A percentile compares a stretch with the other conserved stretches of the same genome.
phyloP scores from a whole-genome alignment of 805 yeast species.

The Starmerella ratchasimensis region DNA sequence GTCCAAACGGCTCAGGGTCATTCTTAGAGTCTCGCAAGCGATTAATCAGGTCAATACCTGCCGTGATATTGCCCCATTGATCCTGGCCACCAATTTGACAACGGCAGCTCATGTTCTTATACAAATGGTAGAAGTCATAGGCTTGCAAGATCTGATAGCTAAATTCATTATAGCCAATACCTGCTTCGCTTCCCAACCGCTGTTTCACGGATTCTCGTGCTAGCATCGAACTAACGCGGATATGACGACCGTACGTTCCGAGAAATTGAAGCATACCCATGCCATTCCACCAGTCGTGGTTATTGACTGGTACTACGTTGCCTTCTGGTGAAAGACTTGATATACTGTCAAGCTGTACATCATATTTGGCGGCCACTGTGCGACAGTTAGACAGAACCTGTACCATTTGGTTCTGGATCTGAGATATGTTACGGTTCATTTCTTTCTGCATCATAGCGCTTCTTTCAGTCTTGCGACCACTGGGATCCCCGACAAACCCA shows the following conservation, averaged over 20 bases:
- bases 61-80: conserved; percentile 97
- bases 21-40: conserved; percentile 31
- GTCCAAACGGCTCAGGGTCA: conserved; percentile 39
- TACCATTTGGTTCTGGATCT: conserved; percentile 49
- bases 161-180: conserved; percentile 88
- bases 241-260: conserved; percentile 58
- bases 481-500: conserved; percentile 92
- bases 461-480: conserved; percentile 76
- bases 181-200: conserved; percentile 52
- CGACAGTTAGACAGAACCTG: conserved; percentile 49
- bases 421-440: conserved; percentile 42
- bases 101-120: conserved; percentile 41
- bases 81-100: conserved; percentile 91
- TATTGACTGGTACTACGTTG: conserved; percentile 39
- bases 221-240: conserved; percentile 76
- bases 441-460: conserved; percentile 38
- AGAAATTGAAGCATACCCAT: conserved; percentile 66
- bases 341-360: conserved; percentile 1
- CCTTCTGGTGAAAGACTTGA: conserved; percentile 28
- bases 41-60: conserved; percentile 78
- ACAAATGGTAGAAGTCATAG: conserved; percentile 77
- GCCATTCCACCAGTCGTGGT: conserved; percentile 75
- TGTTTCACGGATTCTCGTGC: conserved; percentile 76
- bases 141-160: conserved; percentile 89
- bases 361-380: conserved; percentile 44